Evolutionary conservation across 2,329 filamentous ascomycete genomes (phyloP), one percentile per base, ranked within the genome.

Genomic region (Aspergillus amoenus): DNA sequence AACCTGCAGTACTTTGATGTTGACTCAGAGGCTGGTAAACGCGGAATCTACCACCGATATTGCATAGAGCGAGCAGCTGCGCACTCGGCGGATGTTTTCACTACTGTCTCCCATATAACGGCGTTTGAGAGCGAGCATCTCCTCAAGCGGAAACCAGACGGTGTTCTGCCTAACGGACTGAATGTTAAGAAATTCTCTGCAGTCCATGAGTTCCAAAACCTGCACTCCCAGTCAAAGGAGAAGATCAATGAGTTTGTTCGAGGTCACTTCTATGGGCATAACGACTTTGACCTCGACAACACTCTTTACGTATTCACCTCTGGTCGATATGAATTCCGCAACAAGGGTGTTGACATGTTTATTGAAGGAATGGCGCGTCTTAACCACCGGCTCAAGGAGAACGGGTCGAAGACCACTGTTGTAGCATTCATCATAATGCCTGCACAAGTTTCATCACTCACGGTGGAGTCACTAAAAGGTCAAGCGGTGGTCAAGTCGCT

Each of bases 291-390:
- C 61, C 87, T 92, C 13, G 93, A 97, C 59, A 96, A 97, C 76
- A 99, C 94, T 0, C 84, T 99, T 37, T 99, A 97, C 78, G 89
- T 97, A 78, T 99, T 99, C 81, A 99, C 93, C 3, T 90, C 94
- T 6, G 94, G 94, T 59, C 89, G 94, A 61, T 99, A 99, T 71
- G 94, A 99, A 76, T 99, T 93, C 82, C 84, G 94, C 63, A 99
- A 99, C 73, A 99, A 99, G 79, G 94, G 94, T 70, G 93, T 97
- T 9, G 94, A 99, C 76, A 97, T 99, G 94, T 99, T 97, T 76
- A 96, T 99, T 66, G 94, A 99, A 77, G 94, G 93, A 3, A 80
- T 99, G 61, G 94, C 94, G 27, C 90, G 94, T 43, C 79, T 99
- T 68, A 99, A 99, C 78, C 93, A 97, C 79, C 86, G 89, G 40